Base-by-base conservation (phyloP, 23 red algal genomes). In the Gracilaria domingensis region DNA sequence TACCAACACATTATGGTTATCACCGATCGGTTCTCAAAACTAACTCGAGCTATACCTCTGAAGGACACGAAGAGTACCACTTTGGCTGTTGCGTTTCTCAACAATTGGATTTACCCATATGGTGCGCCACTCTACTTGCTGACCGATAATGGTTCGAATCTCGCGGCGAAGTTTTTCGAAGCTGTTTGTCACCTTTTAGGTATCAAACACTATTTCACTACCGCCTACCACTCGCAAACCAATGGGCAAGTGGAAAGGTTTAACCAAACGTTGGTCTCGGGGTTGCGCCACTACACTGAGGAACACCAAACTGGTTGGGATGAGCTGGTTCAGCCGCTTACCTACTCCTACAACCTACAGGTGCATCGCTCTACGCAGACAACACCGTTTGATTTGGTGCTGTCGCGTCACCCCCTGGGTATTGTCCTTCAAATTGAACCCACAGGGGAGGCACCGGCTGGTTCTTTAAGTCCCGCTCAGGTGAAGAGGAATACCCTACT, bases 161-260 rank as follows among this genome's bases (percentile, higher is more conserved):
- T 89, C 8, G 7, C 86, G 6, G 56, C 70, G 26, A 50, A 49
- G 67, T 77, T 89, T 49, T 89, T 89, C 48, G 29, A 50, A 34
- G 71, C 49, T 0, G 86, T 78, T 8, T 89, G 67, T 79, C 18
- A 60, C 37, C 67, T 89, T 12, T 34, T 89, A 13, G 65, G 50
- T 34, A 77, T 77, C 18, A 57, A 61, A 40, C 36, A 60, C 28
- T 55, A 45, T 25, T 89, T 79, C 70, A 56, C 70, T 0, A 89
- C 86, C 13, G 60, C 86, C 18, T 89, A 89, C 24, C 86, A 89
- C 26, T 71, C 66, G 29, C 67, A 59, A 57, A 45, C 71, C 11
- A 76, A 79, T 48, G 86, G 86, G n/a, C 86, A 78, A 34, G 86
- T 89, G 33, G 86, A 79, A 17, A 32, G 70, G 28, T 89, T 78